phyloP scores from a whole-genome alignment of 1,139 yeast species.

The Yamadazyma dushanensis region DNA sequence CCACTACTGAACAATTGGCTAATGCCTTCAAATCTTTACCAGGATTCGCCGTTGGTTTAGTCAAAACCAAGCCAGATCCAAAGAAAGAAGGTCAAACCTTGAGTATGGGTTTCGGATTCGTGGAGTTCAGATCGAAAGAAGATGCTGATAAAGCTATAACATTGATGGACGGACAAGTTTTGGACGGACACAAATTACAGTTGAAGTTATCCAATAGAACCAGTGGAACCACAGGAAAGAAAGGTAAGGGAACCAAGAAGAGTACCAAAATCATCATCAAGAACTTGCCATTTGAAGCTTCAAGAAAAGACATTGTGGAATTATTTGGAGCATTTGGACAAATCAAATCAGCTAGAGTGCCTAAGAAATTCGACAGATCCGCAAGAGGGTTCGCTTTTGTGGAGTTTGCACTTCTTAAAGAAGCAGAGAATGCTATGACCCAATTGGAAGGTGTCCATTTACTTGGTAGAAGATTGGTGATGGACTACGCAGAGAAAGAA shows the following conservation, averaged over 20 bases:
- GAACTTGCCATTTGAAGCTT: conserved; percentile 95
- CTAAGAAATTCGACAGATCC: conserved; percentile 90
- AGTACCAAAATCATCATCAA: conserved; percentile 84
- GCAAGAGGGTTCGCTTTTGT: conserved; percentile 99
- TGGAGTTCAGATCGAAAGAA: conserved; percentile 76
- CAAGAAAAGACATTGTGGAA: conserved; percentile 87
- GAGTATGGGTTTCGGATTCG: conserved; percentile 98
- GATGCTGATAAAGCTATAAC: conserved; percentile 77
- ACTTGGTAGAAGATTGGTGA: conserved; percentile 91
- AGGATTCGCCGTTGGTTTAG: conserved; percentile 82
- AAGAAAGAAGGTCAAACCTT: conserved; percentile 57
- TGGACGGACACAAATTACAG: conserved; percentile 90
- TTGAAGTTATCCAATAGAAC: conserved; percentile 82
- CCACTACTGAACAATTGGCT: conserved; percentile 59
- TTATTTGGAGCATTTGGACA: conserved; percentile 93
- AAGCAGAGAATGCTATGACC: conserved; percentile 94
- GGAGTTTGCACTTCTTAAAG: conserved; percentile 83
- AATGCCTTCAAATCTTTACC: conserved; percentile 65
- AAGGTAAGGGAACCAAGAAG: conserved; percentile 33
- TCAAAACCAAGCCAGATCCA: conserved; percentile 88
- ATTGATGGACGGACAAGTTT: conserved; percentile 71
- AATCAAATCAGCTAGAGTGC: conserved; percentile 91
- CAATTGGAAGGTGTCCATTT: conserved; percentile 95
- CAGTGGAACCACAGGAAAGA: conserved; percentile 33
- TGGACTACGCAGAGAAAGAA: conserved; percentile 88